phyloP scores from a whole-genome alignment of 2,329 filamentous ascomycete species.

The Alternaria postmessia region DNA sequence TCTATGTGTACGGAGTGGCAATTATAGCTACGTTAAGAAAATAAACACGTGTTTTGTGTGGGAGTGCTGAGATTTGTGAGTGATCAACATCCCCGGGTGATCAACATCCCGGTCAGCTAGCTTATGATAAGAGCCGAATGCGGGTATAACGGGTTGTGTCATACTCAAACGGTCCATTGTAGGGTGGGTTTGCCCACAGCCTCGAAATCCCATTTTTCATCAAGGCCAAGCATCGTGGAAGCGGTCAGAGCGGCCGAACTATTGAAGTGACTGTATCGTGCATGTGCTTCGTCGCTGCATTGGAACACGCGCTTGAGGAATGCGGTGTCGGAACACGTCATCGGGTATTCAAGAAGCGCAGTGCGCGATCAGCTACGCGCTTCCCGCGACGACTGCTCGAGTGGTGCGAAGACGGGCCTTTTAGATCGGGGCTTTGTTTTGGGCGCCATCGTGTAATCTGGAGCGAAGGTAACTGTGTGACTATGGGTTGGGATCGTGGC shows the following conservation, averaged over 20 bases:
- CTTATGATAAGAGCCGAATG: conserved; percentile 13
- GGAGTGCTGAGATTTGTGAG: too few species aligned
- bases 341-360: conserved; percentile 6
- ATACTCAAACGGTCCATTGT: conserved; percentile 7
- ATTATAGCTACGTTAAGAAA: too few species aligned
- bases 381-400: not conserved
- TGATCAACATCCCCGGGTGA: too few species aligned
- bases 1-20: too few species aligned
- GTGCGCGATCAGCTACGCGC: conserved; percentile 3
- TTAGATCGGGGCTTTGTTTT: conserved; percentile 7
- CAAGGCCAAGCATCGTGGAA: not conserved
- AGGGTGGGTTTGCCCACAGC: not conserved
- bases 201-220: not conserved
- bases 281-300: conserved; percentile 6
- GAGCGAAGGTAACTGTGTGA: conserved; percentile 12
- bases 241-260: conserved; percentile 7
- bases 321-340: conserved; percentile 17
- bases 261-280: conserved; percentile 6
- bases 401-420: not conserved
- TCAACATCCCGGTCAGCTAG: too few species aligned
- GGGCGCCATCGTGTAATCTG: conserved; percentile 8
- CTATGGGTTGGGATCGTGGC: conserved; percentile 10
- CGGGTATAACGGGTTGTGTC: conserved; percentile 11
- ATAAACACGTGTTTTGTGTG: too few species aligned
- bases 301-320: not conserved